A percentile compares a stretch with the other conserved stretches of the same genome.
Conservation (phyloP, 2,329 filamentous ascomycete species). For the Xylariaceae sp. region DNA sequence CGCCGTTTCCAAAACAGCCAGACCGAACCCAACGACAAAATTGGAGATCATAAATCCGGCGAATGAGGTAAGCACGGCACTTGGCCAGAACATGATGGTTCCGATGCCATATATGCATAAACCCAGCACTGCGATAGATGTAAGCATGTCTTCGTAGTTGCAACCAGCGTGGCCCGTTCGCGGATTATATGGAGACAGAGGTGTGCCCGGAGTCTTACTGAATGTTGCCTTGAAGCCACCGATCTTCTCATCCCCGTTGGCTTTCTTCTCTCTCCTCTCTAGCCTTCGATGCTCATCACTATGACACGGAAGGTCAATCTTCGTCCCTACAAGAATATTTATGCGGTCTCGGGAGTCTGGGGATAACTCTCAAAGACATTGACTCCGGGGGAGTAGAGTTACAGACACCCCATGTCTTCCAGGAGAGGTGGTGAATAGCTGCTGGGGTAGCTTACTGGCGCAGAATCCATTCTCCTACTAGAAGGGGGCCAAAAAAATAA, state of each 20-base stretch:
- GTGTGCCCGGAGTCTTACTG: constrained; percentile 30
- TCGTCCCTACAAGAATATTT: too few relatives aligned
- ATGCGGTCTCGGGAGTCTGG: too few relatives aligned
- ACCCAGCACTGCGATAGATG: constrained; percentile 49
- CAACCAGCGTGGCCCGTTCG: too few relatives aligned
- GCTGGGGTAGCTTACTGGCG: too few relatives aligned
- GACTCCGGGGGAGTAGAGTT: too few relatives aligned
- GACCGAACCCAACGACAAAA: constrained; percentile 72
- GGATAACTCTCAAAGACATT: too few relatives aligned
- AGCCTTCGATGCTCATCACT: constrained; percentile 58
- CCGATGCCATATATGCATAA: constrained; percentile 70
- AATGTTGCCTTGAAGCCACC: constrained; percentile 77
- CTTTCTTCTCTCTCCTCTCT: constrained; percentile 33
- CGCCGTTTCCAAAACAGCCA: constrained; percentile 73
- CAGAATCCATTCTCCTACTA: constrained; percentile 67
- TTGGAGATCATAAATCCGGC: constrained; percentile 71
- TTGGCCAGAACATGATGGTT: constrained; percentile 85
- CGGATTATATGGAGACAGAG: too few relatives aligned
- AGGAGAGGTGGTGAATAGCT: too few relatives aligned
- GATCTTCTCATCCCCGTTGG: constrained; percentile 34
- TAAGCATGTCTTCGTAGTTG: too few relatives aligned
- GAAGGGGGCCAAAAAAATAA: constrained; percentile 66
- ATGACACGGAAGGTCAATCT: too few relatives aligned
- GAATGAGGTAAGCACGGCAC: constrained; percentile 68
- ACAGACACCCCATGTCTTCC: too few relatives aligned